A percentile compares a stretch with the other conserved stretches of the same genome.
phyloP scores from a whole-genome alignment of 257 asterid species.

The Nicotiana sylvestris region DNA sequence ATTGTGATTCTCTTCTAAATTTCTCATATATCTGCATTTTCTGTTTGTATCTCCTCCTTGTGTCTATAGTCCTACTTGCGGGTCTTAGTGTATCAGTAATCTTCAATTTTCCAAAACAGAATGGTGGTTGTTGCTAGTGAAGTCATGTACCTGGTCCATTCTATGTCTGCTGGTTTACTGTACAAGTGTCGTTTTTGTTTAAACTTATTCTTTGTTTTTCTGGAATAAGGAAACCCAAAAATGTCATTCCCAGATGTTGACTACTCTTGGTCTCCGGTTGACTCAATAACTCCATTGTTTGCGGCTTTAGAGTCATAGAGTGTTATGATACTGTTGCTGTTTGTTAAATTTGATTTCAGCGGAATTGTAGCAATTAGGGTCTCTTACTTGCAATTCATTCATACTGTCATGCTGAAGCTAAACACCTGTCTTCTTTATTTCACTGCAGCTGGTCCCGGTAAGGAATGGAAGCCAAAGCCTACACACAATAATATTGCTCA shows the following conservation, averaged over 20 bases:
- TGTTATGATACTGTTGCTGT: background rate
- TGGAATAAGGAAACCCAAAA: background rate
- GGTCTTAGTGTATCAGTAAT: background rate
- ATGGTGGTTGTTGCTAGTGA: background rate
- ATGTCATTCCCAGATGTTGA: background rate
- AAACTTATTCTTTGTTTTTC: background rate
- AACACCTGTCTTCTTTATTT: constrained; percentile 20
- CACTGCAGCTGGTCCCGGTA: constrained; percentile 51
- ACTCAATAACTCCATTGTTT: background rate
- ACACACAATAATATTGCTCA: constrained; percentile 40
- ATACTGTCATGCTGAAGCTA: background rate
- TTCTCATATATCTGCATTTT: background rate
- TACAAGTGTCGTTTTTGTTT: background rate
- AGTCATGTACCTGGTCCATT: background rate
- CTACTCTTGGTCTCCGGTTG: background rate
- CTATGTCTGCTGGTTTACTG: background rate
- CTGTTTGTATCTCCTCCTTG: background rate
- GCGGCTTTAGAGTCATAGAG: background rate
- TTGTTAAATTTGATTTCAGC: background rate
- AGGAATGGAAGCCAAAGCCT: constrained; percentile 89
- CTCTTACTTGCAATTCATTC: background rate
- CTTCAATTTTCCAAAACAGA: background rate
- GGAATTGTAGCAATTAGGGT: background rate
- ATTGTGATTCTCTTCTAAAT: background rate
- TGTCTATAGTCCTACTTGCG: background rate